Evolutionary conservation across 805 yeast genomes (phyloP).

Genomic region (Yarrowia phangngaensis): DNA sequence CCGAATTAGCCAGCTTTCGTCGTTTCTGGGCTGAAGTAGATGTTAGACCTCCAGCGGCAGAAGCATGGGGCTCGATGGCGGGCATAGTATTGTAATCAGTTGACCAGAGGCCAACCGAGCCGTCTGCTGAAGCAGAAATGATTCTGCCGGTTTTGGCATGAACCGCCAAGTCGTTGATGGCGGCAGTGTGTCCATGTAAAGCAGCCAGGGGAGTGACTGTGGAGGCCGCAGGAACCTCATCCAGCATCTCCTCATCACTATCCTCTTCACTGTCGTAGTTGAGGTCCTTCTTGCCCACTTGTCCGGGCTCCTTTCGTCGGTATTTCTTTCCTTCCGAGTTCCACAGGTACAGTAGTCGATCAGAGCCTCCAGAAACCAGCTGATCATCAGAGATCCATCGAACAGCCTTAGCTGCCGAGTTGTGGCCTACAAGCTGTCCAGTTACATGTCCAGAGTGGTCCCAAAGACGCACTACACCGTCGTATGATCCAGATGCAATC

Average conservation of each 20-base stretch:
- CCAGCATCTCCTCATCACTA: conserved; percentile 46
- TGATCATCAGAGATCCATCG: conserved; percentile 72
- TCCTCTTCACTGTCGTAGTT: conserved; percentile 32
- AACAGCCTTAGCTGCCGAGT: conserved; percentile 79
- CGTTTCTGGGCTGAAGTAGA: conserved; percentile 86
- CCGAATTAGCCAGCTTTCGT: conserved; percentile 58
- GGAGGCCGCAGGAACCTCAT: conserved; percentile 43
- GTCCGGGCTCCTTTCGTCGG: conserved; percentile 25
- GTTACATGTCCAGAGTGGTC: conserved; percentile 74
- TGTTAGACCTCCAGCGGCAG: conserved; percentile 32
- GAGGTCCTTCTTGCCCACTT: conserved; percentile 25
- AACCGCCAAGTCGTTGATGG: conserved; percentile 75
- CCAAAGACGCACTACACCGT: conserved; percentile 90
- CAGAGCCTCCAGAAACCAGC: conserved; percentile 82
- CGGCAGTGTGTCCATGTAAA: conserved; percentile 83
- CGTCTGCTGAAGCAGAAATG: conserved; percentile 80
- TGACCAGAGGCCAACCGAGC: conserved; percentile 82
- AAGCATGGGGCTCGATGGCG: conserved; percentile 45
- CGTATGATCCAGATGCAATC: conserved; percentile 86
- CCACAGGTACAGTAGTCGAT: conserved; percentile 87
- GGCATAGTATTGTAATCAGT: conserved; percentile 81
- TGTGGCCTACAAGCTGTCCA: conserved; percentile 81
- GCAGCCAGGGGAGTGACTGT: conserved; percentile 61
- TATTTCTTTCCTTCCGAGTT: conserved; percentile 48
- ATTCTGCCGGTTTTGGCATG: conserved; percentile 54